A percentile compares a stretch with the other conserved stretches of the same genome.
Evolutionary conservation across 805 yeast species (phyloP).

Genomic region (Cyberlindnera veronae): DNA sequence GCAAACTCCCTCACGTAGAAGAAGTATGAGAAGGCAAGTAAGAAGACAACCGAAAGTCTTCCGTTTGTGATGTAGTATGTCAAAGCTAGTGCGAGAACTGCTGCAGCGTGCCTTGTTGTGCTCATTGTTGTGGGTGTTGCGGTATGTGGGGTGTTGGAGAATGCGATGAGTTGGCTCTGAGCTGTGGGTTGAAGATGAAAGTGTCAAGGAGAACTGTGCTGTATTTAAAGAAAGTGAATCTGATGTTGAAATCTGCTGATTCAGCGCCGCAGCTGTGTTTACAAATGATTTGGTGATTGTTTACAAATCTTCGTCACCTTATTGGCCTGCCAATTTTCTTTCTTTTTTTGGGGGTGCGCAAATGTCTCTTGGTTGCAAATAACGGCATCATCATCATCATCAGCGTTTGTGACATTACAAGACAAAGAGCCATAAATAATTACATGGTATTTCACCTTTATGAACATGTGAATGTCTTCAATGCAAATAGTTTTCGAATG

Average conservation of each 20-base stretch:
- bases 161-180: background rate
- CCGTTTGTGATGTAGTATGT: slow-evolving; percentile 33
- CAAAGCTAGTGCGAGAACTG: slow-evolving; percentile 7
- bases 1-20: slow-evolving; percentile 22
- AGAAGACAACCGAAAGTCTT: slow-evolving; percentile 32
- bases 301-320: background rate
- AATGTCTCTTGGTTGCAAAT: background rate
- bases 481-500: slow-evolving; percentile 76
- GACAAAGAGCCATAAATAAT: too few relatives aligned
- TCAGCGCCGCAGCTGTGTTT: background rate
- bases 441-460: too few relatives aligned
- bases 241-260: too few relatives aligned
- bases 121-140: background rate
- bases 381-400: too few relatives aligned
- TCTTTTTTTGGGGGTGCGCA: background rate
- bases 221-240: background rate
- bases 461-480: too few relatives aligned
- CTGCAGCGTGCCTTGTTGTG: slow-evolving; percentile 4
- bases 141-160: background rate
- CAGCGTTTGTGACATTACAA: too few relatives aligned
- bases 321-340: background rate
- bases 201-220: too few relatives aligned
- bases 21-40: slow-evolving; percentile 25
- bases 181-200: background rate
- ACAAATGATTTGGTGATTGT: background rate